Evolutionary conservation across 1,284 basidiomycete species (phyloP).

Genomic region (Xerocomus alliaceus): DNA sequence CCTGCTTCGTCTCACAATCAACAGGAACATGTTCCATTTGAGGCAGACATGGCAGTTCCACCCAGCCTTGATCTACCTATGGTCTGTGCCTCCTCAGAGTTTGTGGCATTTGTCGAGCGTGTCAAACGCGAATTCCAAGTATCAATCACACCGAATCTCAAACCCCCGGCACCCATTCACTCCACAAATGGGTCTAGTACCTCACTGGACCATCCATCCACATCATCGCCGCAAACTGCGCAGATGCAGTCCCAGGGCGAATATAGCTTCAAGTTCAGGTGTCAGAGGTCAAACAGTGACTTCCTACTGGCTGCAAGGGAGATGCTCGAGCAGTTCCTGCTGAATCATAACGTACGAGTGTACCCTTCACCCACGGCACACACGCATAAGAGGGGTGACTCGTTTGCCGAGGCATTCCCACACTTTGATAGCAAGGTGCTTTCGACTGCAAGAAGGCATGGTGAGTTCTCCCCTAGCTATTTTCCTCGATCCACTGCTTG

Average conservation of each 20-base stretch:
- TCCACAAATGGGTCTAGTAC: slow-evolving; percentile 39
- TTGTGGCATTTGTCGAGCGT: slow-evolving; percentile 82
- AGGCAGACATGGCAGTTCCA: slow-evolving; percentile 93
- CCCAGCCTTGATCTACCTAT: slow-evolving; percentile 80
- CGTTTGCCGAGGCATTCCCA: slow-evolving; percentile 93
- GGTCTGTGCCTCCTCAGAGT: slow-evolving; percentile 80
- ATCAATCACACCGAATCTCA: slow-evolving; percentile 80
- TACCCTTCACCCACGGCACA: slow-evolving; percentile 77
- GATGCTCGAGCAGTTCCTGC: slow-evolving; percentile 90
- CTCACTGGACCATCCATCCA: slow-evolving; percentile 35
- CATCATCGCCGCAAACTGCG: slow-evolving; percentile 36
- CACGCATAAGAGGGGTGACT: slow-evolving; percentile 85
- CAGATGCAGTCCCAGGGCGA: slow-evolving; percentile 64
- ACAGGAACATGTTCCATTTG: slow-evolving; percentile 96
- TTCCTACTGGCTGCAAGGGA: slow-evolving; percentile 90
- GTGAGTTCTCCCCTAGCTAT: slow-evolving; percentile 45
- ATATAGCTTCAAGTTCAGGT: slow-evolving; percentile 93
- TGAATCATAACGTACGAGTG: slow-evolving; percentile 82
- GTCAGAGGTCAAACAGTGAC: slow-evolving; percentile 93
- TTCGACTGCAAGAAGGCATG: slow-evolving; percentile 75
- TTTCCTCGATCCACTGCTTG: slow-evolving; percentile 9
- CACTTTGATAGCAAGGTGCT: slow-evolving; percentile 97
- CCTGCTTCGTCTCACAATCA: slow-evolving; percentile 20
- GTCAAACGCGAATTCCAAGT: slow-evolving; percentile 95
- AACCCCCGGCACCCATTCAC: slow-evolving; percentile 48